phyloP scores from a whole-genome alignment of 176 grass and related monocot species.

The Oryza glumipatula region DNA sequence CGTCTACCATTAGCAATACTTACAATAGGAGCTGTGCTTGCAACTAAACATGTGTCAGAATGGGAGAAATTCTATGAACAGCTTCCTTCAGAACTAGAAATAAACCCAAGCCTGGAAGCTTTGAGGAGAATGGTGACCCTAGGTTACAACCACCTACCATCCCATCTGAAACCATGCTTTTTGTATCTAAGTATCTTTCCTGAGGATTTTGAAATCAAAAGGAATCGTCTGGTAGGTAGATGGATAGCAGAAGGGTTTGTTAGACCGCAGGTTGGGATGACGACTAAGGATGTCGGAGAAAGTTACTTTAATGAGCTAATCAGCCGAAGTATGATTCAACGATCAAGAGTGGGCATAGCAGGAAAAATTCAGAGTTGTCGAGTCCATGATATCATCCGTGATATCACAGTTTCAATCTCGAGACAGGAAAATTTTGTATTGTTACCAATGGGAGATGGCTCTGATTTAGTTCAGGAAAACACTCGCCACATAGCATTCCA shows the following conservation, averaged over 20 bases:
- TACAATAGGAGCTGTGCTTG: no score
- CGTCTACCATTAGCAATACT: background rate
- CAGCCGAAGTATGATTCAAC: no score
- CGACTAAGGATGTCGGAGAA: background rate
- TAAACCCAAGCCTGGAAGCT: background rate
- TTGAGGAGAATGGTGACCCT: background rate
- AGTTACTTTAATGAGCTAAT: background rate
- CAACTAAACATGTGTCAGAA: no score
- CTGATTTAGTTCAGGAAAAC: no score
- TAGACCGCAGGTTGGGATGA: background rate
- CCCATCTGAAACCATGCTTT: background rate
- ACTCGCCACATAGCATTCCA: no score
- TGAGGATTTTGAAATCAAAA: background rate
- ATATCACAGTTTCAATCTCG: no score
- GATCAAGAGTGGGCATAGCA: no score
- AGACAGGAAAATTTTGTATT: no score
- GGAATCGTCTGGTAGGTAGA: background rate
- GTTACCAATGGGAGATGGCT: background rate
- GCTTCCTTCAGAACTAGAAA: background rate
- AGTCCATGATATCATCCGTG: no score
- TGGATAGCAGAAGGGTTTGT: slow-evolving; percentile 8
- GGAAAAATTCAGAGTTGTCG: no score
- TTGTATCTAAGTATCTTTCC: background rate
- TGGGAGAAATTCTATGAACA: no score
- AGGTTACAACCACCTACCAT: slow-evolving; percentile 4